Evolutionary conservation across 106 monocot species (phyloP), one percentile per base, ranked within the genome.

Genomic region (Dioscorea dumetorum): DNA sequence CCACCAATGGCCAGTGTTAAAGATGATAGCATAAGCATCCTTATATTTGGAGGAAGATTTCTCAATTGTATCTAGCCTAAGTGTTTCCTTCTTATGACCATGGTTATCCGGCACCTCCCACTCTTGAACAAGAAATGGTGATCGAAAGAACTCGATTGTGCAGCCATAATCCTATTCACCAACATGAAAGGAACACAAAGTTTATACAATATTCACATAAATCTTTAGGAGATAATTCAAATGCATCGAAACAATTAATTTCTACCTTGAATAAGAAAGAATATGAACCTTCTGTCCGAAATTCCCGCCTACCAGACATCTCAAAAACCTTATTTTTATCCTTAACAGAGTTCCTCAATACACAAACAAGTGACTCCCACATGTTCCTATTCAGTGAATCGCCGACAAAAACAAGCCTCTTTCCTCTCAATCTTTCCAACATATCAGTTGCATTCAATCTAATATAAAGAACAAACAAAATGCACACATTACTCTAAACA

Each of bases 1-100:
- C 94, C 94, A 94, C 94, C 94, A 94, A 76, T 94, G 94, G 17
- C 94, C 94, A 0, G 94, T 87, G 63, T 94, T 94, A 74, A 94
- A 94, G 56, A 94, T 66, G 12, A 94, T 68, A 41, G 84, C 56
- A 76, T 94, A 64, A 11, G 90, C 94, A 80, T 90, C 73, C 67
- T 82, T 94, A 62, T 94, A 94, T 48, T 80, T 90, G 8, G 79
- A 73, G 59, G 82, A 79, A 32, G 83, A 82, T 56, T 60, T 79
- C 72, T 84, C 86, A 33, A 94, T 80, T 73, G 87, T 72, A 64
- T 94, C 94, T 23, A 94, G 82, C 50, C 94, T 65, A 14, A 94
- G 80, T 2, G 94, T 94, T 74, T 94, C 94, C 61, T 76, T 80
- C 60, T 74, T 94, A 50, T n/a, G 66, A 18, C 80, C 90, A 35